Conservation (phyloP, 2,329 filamentous ascomycete genomes). For the Hypoxylon sp. region DNA sequence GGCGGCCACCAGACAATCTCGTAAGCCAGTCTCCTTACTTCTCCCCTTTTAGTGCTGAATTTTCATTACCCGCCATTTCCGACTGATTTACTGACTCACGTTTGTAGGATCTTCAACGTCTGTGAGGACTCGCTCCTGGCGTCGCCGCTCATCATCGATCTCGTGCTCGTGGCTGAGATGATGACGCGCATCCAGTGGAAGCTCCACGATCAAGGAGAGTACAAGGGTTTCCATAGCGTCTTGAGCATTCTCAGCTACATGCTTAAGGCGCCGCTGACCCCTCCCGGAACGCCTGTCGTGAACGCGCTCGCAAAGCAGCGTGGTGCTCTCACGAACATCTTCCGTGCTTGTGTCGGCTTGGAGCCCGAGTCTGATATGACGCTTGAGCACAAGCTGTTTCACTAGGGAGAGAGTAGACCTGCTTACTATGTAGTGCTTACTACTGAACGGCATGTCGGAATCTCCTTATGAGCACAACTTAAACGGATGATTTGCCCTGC, state of each 20-base stretch:
- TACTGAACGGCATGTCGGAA: neutral
- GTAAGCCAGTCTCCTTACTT: conserved; percentile 58
- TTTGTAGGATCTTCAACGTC: conserved; percentile 90
- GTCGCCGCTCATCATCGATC: conserved; percentile 95
- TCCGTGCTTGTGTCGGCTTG: conserved; percentile 95
- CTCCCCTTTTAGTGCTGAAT: neutral
- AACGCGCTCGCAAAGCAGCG: conserved; percentile 98
- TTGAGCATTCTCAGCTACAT: conserved; percentile 98
- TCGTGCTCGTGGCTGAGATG: conserved; percentile 93
- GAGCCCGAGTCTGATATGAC: conserved; percentile 99
- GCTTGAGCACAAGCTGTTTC: conserved; percentile 95
- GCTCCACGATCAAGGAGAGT: conserved; percentile 70
- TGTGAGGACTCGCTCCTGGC: conserved; percentile 98
- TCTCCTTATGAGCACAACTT: neutral
- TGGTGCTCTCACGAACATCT: conserved; percentile 94
- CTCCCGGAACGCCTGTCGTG: conserved; percentile 93
- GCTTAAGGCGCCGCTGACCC: conserved; percentile 95
- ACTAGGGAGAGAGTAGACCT: conserved; percentile 56
- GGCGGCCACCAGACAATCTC: conserved; percentile 98
- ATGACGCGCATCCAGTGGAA: conserved; percentile 99
- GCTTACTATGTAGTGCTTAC: neutral
- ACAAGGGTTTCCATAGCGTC: conserved; percentile 95
- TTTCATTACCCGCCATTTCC: neutral
- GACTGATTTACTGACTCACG: neutral
- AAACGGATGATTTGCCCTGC: neutral